A percentile compares a stretch with the other conserved stretches of the same genome.
phyloP scores from a whole-genome alignment of 306 rosid genomes.

The Ziziphus jujuba region DNA sequence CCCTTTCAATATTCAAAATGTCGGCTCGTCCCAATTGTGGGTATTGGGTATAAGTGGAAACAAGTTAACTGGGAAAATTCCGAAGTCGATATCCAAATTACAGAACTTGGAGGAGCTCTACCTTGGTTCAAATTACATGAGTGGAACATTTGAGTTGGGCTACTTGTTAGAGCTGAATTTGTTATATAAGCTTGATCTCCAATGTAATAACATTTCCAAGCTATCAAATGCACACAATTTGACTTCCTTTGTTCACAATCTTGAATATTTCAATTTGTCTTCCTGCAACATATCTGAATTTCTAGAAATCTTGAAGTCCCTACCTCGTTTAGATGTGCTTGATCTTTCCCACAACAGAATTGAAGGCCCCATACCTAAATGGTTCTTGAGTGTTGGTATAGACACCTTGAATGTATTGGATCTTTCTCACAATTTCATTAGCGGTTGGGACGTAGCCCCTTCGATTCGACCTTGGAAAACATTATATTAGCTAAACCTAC shows the following conservation, averaged over 20 bases:
- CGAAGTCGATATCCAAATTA: background rate
- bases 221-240: background rate
- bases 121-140: background rate
- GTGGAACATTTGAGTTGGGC: background rate
- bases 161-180: background rate
- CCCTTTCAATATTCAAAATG: too few relatives aligned
- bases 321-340: background rate
- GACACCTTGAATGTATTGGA: background rate
- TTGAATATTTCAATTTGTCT: background rate
- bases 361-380: slow-evolving; percentile 11
- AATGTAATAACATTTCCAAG: background rate
- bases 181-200: background rate
- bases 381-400: background rate
- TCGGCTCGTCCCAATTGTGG: too few relatives aligned
- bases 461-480: background rate
- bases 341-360: slow-evolving; percentile 11
- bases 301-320: slow-evolving; percentile 7
- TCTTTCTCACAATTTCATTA: slow-evolving; percentile 1
- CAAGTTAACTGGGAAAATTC: background rate
- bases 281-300: background rate
- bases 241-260: background rate
- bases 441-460: background rate
- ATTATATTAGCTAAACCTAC: background rate
- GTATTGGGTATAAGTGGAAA: too few relatives aligned
- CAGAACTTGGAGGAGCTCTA: background rate